These are phyloP conservation scores for Talaromyces atroroseus DNA, from an alignment of 2,329 filamentous ascomycete species.

Conservation along the genomic window DNA sequence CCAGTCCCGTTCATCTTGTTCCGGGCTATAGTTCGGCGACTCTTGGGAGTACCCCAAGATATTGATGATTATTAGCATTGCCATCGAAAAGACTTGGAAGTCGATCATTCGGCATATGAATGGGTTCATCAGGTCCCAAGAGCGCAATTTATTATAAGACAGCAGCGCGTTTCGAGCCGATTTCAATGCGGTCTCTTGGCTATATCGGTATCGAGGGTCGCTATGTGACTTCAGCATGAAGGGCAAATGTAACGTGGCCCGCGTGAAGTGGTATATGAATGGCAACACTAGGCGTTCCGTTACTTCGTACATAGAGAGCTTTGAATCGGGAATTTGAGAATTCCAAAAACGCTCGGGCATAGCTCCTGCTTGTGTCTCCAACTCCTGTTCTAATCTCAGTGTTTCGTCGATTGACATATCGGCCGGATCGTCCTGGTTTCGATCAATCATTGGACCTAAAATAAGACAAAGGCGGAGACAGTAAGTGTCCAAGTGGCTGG, in stretches of 20 bases:
- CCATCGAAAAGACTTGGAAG: slow-evolving; percentile 44
- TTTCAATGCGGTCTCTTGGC: slow-evolving; percentile 35
- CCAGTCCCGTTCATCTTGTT: slow-evolving; percentile 35
- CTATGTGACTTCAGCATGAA: slow-evolving; percentile 39
- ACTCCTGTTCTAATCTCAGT: slow-evolving; percentile 37
- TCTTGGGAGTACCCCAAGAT: slow-evolving; percentile 33
- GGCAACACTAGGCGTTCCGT: slow-evolving; percentile 32
- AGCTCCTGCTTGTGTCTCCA: slow-evolving; percentile 26
- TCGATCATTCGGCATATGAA: slow-evolving; percentile 45
- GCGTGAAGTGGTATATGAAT: slow-evolving; percentile 36
- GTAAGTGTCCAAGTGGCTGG: slow-evolving; percentile 24
- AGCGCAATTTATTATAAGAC: slow-evolving; percentile 33
- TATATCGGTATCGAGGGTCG: slow-evolving; percentile 36
- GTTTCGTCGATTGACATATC: slow-evolving; percentile 35
- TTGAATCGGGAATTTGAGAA: slow-evolving; percentile 16
- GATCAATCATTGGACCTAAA: slow-evolving; percentile 36
- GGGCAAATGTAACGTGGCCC: slow-evolving; percentile 42
- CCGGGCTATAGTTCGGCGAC: slow-evolving; percentile 18
- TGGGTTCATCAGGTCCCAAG: slow-evolving; percentile 21
- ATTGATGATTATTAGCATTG: slow-evolving; percentile 42
- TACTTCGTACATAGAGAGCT: slow-evolving; percentile 22
- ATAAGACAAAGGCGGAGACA: slow-evolving; percentile 29
- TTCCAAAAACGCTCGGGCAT: slow-evolving; percentile 30
- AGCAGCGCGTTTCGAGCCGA: slow-evolving; percentile 38
- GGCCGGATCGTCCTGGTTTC: slow-evolving; percentile 35